A percentile compares a stretch with the other conserved stretches of the same genome.
phyloP scores from a whole-genome alignment of 1,139 yeast species.

The Zygosaccharomyces sapae region DNA sequence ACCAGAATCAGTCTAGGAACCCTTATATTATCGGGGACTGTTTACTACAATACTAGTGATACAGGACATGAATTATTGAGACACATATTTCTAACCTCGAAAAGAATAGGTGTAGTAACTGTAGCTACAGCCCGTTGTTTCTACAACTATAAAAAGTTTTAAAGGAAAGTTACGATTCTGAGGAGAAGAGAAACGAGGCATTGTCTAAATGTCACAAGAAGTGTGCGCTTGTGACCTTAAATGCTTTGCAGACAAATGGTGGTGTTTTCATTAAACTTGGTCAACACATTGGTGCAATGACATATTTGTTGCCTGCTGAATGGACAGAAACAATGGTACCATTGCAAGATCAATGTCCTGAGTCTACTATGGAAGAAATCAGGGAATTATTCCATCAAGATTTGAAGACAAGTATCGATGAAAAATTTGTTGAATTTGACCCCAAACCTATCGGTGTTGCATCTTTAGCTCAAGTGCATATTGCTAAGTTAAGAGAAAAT shows the following conservation, averaged over 20 bases:
- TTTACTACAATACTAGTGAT: conserved; percentile 40
- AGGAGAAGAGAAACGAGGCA: conserved; percentile 51
- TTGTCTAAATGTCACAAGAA: conserved; percentile 59
- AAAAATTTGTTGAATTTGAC: conserved; percentile 63
- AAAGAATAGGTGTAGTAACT: conserved; percentile 60
- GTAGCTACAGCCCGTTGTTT: conserved; percentile 63
- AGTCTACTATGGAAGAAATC: conserved; percentile 67
- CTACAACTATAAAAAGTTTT: conserved; percentile 58
- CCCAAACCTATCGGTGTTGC: conserved; percentile 88
- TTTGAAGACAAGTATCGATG: conserved; percentile 56
- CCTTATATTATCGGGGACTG: conserved; percentile 19
- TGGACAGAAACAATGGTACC: conserved; percentile 97
- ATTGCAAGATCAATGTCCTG: conserved; percentile 85
- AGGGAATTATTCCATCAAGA: conserved; percentile 64
- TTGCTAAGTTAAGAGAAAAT: conserved; percentile 55
- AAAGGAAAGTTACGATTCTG: conserved; percentile 42
- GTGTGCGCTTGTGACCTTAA: conserved; percentile 76
- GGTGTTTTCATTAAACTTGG: conserved; percentile 93
- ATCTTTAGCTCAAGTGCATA: conserved; percentile 91
- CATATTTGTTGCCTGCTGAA: conserved; percentile 83
- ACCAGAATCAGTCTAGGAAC: conserved; percentile 11
- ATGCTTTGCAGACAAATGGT: conserved; percentile 79
- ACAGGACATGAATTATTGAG: conserved; percentile 37
- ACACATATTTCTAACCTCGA: conserved; percentile 41
- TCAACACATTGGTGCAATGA: conserved; percentile 88